Conservation (phyloP, 495 filamentous ascomycete species). For the Lasiosphaeria miniovina region DNA sequence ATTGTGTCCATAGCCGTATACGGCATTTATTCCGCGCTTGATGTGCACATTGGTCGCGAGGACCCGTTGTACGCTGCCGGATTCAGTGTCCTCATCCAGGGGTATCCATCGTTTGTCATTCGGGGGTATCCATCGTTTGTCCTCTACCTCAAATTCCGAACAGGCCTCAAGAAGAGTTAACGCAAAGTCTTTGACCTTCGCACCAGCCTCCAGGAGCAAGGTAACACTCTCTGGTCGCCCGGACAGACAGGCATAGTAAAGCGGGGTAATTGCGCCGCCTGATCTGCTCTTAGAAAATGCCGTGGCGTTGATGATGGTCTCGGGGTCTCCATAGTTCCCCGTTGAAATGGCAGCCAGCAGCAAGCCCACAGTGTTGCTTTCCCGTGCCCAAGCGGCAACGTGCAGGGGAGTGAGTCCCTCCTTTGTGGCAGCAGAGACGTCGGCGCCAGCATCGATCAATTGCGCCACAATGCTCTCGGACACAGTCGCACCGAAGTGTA, state of each 20-base stretch:
- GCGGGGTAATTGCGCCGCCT: constrained; percentile 19
- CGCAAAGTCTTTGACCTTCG: constrained; percentile 17
- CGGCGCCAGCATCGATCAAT: constrained; percentile 37
- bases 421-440: constrained; percentile 23
- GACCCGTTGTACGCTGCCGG: too few species aligned
- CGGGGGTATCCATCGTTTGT: neutral
- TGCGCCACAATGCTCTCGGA: constrained; percentile 30
- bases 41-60: neutral
- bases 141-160: constrained; percentile 16
- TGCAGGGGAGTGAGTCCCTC: constrained; percentile 39
- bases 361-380: constrained; percentile 38
- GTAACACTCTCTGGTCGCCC: constrained; percentile 34
- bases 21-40: neutral
- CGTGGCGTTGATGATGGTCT: constrained; percentile 16
- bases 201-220: constrained; percentile 36
- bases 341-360: constrained; percentile 29
- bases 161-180: constrained; percentile 24
- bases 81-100: too few species aligned
- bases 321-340: constrained; percentile 2
- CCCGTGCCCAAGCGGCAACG: constrained; percentile 34
- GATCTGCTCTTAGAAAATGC: constrained; percentile 10
- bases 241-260: constrained; percentile 38
- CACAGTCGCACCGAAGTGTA: constrained; percentile 36
- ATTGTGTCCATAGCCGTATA: neutral
- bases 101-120: too few species aligned